Evolutionary conservation across 139 green algal genomes (phyloP).

Genomic region (Microglena sp.): DNA sequence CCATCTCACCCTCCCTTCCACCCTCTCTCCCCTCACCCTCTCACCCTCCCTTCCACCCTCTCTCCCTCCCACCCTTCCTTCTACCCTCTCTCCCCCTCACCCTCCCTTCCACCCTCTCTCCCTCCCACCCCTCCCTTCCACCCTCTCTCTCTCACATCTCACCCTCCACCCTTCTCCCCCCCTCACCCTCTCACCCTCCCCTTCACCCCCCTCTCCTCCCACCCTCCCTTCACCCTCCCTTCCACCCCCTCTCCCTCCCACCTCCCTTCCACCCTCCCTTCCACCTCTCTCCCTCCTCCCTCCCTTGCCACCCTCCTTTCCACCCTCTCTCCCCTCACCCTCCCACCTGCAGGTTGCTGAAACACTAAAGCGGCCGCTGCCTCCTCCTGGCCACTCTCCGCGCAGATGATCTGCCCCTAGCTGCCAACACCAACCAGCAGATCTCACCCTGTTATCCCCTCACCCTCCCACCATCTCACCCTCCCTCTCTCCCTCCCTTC

Average conservation of each 20-base stretch:
- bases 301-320: not conserved
- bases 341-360: not conserved
- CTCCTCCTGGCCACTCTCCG: too few relatives aligned
- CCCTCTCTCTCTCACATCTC: not conserved
- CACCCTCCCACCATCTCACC: not conserved
- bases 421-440: not conserved
- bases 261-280: not conserved
- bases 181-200: not conserved
- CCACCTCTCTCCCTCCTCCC: not conserved
- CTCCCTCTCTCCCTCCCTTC: not conserved
- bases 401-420: not conserved
- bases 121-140: not conserved
- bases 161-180: not conserved
- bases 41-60: not conserved
- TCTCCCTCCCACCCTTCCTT: not conserved
- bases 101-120: not conserved
- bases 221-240: not conserved
- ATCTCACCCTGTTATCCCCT: not conserved
- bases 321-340: not conserved
- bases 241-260: not conserved
- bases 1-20: not conserved
- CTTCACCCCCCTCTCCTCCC: not conserved
- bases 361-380: too few relatives aligned
- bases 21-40: not conserved
- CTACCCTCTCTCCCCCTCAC: not conserved